A percentile compares a stretch with the other conserved stretches of the same genome.
These are phyloP conservation scores for Aspergillus sparsus DNA, from an alignment of 495 filamentous ascomycete species.

Conservation along the genomic window DNA sequence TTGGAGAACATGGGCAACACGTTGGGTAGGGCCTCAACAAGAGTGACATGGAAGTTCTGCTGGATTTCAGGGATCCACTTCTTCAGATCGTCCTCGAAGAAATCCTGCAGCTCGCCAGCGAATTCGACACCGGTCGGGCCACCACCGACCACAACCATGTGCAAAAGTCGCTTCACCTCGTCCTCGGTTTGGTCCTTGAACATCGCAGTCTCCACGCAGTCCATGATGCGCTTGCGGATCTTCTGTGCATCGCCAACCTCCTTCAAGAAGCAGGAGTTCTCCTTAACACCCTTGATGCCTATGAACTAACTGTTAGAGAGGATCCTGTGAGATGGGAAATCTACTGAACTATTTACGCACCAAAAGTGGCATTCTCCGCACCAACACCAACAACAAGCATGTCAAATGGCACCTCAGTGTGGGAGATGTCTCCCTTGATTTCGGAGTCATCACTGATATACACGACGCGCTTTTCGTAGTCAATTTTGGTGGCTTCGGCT, in stretches of 20 bases:
- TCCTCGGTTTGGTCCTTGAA: slow-evolving; percentile 96
- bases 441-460: slow-evolving; percentile 90
- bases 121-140: slow-evolving; percentile 98
- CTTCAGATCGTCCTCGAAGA: slow-evolving; percentile 95
- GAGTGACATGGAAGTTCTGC: slow-evolving; percentile 92
- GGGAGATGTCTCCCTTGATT: slow-evolving; percentile 77
- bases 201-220: slow-evolving; percentile 95
- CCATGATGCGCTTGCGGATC: slow-evolving; percentile 98
- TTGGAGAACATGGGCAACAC: slow-evolving; percentile 99
- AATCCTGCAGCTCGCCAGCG: slow-evolving; percentile 96
- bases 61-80: slow-evolving; percentile 97
- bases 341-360: slow-evolving; percentile 42
- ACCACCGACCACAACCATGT: slow-evolving; percentile 99
- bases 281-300: slow-evolving; percentile 89
- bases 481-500: slow-evolving; percentile 95
- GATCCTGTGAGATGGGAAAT: neutral
- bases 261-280: slow-evolving; percentile 97
- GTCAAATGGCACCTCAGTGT: slow-evolving; percentile 94
- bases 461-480: slow-evolving; percentile 85
- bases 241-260: slow-evolving; percentile 93
- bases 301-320: slow-evolving; percentile 14
- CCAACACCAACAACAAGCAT: slow-evolving; percentile 97
- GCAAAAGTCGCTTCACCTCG: slow-evolving; percentile 89
- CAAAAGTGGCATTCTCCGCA: slow-evolving; percentile 98
- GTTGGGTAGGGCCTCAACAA: slow-evolving; percentile 97